Conservation (phyloP, 352 stramenopile genomes). For the Globisporangium lucens region DNA sequence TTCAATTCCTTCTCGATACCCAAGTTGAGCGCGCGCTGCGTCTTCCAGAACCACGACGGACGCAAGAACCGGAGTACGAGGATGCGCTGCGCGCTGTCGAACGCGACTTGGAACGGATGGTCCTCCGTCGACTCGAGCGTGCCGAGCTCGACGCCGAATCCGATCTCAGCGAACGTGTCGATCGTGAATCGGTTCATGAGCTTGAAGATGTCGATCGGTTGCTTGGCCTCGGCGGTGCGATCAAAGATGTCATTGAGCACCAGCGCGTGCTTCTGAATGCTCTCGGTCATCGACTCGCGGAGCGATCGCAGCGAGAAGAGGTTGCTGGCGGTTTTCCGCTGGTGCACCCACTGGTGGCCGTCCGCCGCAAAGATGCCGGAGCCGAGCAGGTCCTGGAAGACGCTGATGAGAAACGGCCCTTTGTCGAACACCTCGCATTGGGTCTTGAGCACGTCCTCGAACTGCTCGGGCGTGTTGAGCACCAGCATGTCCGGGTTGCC, state of each 20-base stretch:
- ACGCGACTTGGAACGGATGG: constrained; percentile 27
- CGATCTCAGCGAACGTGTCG: constrained; percentile 45
- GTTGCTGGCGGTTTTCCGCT: constrained; percentile 29
- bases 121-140: constrained; percentile 15
- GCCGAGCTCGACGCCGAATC: constrained; percentile 27
- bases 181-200: constrained; percentile 47
- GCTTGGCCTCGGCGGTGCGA: not conserved
- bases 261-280: constrained; percentile 24
- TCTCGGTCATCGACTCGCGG: constrained; percentile 22
- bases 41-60: constrained; percentile 40
- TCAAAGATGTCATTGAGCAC: constrained; percentile 18
- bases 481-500: not conserved
- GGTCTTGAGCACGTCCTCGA: not conserved
- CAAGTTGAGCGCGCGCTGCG: constrained; percentile 30
- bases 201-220: constrained; percentile 29
- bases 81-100: constrained; percentile 35
- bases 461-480: not conserved
- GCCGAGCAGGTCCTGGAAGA: too few species aligned
- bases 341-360: constrained; percentile 25
- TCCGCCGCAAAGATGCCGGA: constrained; percentile 25
- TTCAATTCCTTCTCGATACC: constrained; percentile 18
- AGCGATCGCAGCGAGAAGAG: constrained; percentile 30
- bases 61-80: constrained; percentile 35
- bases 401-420: not conserved
- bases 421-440: not conserved